phyloP scores from a whole-genome alignment of 768 basidiomycete genomes.

The Chalciporus chontae region DNA sequence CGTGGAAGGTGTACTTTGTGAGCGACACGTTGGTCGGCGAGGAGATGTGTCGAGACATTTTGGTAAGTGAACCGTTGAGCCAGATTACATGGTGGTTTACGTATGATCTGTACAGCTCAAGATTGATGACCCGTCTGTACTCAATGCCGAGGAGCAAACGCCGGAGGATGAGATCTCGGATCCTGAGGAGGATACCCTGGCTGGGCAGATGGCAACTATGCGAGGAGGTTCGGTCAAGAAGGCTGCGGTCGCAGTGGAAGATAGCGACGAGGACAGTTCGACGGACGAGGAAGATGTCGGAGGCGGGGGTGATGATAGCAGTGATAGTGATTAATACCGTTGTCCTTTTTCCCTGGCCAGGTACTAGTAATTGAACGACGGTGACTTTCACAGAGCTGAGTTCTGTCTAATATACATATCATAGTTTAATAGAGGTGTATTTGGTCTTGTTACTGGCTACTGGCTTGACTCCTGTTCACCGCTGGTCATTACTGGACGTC shows the following conservation, averaged over 20 bases:
- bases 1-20: constrained; percentile 82
- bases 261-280: constrained; percentile 25
- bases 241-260: constrained; percentile 38
- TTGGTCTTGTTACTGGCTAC: not conserved
- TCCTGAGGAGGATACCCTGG: constrained; percentile 93
- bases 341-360: not conserved
- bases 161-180: constrained; percentile 95
- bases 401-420: too few species aligned
- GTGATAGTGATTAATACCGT: constrained; percentile 22
- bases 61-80: constrained; percentile 43
- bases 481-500: not conserved
- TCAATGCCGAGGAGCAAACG: constrained; percentile 54
- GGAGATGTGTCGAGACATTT: constrained; percentile 66
- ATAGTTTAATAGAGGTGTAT: too few species aligned
- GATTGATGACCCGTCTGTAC: constrained; percentile 68
- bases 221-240: constrained; percentile 84
- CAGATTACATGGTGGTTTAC: not conserved
- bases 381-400: too few species aligned
- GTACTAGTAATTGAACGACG: not conserved
- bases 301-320: constrained; percentile 26
- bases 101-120: constrained; percentile 55
- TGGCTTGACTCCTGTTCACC: not conserved
- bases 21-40: constrained; percentile 90
- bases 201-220: constrained; percentile 98
- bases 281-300: constrained; percentile 29